phyloP scores from a whole-genome alignment of 345 rosid species.

The Arabis hirsuta region DNA sequence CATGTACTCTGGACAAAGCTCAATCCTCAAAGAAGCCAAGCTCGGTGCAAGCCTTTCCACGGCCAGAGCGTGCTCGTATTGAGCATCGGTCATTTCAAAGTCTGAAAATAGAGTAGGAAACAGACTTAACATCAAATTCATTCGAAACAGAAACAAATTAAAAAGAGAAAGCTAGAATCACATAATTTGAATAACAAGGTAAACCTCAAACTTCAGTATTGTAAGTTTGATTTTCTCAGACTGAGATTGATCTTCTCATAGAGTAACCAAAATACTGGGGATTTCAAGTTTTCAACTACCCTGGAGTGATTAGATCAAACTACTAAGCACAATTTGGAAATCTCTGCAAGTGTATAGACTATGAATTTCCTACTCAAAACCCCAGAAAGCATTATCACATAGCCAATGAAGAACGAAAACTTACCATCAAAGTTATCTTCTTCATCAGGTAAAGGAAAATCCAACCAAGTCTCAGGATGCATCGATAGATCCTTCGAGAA shows the following conservation, averaged over 20 bases:
- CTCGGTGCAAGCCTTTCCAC: slow-evolving; percentile 74
- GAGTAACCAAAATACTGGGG: not conserved
- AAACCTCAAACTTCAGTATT: not conserved
- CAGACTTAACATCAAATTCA: not conserved
- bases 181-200: not conserved
- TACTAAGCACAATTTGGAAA: not conserved
- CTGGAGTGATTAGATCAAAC: not conserved
- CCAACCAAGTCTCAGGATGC: slow-evolving; percentile 93
- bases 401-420: not conserved
- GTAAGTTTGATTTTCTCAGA: not conserved
- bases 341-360: not conserved
- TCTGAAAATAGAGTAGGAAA: slow-evolving; percentile 48
- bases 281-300: not conserved
- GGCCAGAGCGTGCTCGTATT: slow-evolving; percentile 75
- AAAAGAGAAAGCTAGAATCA: not conserved
- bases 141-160: not conserved
- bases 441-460: slow-evolving; percentile 80
- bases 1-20: slow-evolving; percentile 91
- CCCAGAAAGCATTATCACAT: not conserved
- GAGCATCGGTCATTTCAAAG: slow-evolving; percentile 78
- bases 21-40: slow-evolving; percentile 81
- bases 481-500: slow-evolving; percentile 72
- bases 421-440: slow-evolving; percentile 73
- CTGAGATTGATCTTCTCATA: not conserved
- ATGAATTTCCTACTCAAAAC: not conserved